Percentiles rank a stretch among this genome's conserved stretches.
These are phyloP conservation scores for Phylloporus arenicola DNA, from an alignment of 768 basidiomycete species.

Conservation along the genomic window DNA sequence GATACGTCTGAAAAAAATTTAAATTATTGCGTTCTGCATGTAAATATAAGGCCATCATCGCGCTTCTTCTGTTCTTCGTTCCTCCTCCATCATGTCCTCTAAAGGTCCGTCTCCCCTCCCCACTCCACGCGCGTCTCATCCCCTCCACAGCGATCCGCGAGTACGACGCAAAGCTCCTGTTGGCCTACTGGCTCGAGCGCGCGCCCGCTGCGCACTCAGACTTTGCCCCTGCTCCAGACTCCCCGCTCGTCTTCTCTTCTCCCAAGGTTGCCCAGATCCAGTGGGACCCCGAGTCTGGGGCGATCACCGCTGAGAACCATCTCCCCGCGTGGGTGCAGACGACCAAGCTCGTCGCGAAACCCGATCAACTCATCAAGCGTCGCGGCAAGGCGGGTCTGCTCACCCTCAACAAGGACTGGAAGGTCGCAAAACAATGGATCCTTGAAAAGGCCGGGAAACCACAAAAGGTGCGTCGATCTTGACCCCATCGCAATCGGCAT, in stretches of 20 bases:
- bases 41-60: slow-evolving; percentile 16
- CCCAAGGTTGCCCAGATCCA: slow-evolving; percentile 83
- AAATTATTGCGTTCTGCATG: slow-evolving; percentile 10
- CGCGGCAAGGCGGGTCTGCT: slow-evolving; percentile 97
- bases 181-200: slow-evolving; percentile 95
- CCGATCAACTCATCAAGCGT: slow-evolving; percentile 98
- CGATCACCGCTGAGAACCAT: slow-evolving; percentile 52
- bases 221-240: slow-evolving; percentile 39
- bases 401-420: slow-evolving; percentile 89
- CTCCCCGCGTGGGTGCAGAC: slow-evolving; percentile 80
- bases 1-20: slow-evolving; percentile 15
- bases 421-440: slow-evolving; percentile 86
- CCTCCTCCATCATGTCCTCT: slow-evolving; percentile 28
- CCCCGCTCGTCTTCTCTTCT: slow-evolving; percentile 48
- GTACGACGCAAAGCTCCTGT: slow-evolving; percentile 97
- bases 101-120: slow-evolving; percentile 21
- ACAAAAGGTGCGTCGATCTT: slow-evolving; percentile 50
- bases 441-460: slow-evolving; percentile 84
- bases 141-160: slow-evolving; percentile 73
- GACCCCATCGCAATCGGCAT: slow-evolving; percentile 10
- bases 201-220: slow-evolving; percentile 74
- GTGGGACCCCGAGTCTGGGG: slow-evolving; percentile 69
- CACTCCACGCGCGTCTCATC: slow-evolving; percentile 1
- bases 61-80: slow-evolving; percentile 1
- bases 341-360: slow-evolving; percentile 89